Percentiles rank a stretch among this genome's conserved stretches.
phyloP scores from a whole-genome alignment of 2,329 filamentous ascomycete genomes.

The Xylaria sp. region DNA sequence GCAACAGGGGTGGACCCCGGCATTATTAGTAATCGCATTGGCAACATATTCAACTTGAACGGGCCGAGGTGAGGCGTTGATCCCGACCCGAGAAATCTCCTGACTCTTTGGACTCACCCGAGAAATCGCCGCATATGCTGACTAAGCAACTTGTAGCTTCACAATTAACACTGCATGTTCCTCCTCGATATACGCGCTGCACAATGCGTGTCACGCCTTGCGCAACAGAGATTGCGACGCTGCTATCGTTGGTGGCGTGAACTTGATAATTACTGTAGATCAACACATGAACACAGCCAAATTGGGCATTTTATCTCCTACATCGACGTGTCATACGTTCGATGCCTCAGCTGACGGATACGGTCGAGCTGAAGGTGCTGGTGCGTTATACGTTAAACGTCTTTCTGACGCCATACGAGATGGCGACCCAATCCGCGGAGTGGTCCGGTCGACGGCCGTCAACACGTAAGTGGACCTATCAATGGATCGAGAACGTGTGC shows the following conservation, averaged over 20 bases:
- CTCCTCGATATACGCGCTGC: constrained; percentile 49
- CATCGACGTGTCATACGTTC: constrained; percentile 46
- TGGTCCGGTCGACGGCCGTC: constrained; percentile 41
- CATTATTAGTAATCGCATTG: constrained; percentile 53
- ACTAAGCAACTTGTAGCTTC: constrained; percentile 23
- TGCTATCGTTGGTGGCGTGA: constrained; percentile 51
- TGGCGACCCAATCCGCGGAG: constrained; percentile 44
- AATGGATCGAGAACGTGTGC: neutral
- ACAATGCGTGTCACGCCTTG: constrained; percentile 46
- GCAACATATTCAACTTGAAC: constrained; percentile 51
- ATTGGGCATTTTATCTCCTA: constrained; percentile 49
- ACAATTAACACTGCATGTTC: constrained; percentile 52
- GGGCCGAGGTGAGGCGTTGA: constrained; percentile 44
- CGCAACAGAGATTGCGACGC: constrained; percentile 45
- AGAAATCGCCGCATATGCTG: constrained; percentile 1
- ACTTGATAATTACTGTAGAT: constrained; percentile 49
- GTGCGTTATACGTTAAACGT: constrained; percentile 42
- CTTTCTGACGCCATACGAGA: constrained; percentile 45
- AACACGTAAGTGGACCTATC: constrained; percentile 39
- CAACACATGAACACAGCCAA: constrained; percentile 47
- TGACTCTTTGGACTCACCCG: neutral
- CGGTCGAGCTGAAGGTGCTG: constrained; percentile 39
- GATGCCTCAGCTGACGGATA: constrained; percentile 48
- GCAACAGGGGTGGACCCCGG: constrained; percentile 50
- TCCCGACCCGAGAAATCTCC: constrained; percentile 1